Evolutionary conservation across 2,329 filamentous ascomycete genomes (phyloP), one percentile per base, ranked within the genome.

Genomic region (Penicillium sp.): DNA sequence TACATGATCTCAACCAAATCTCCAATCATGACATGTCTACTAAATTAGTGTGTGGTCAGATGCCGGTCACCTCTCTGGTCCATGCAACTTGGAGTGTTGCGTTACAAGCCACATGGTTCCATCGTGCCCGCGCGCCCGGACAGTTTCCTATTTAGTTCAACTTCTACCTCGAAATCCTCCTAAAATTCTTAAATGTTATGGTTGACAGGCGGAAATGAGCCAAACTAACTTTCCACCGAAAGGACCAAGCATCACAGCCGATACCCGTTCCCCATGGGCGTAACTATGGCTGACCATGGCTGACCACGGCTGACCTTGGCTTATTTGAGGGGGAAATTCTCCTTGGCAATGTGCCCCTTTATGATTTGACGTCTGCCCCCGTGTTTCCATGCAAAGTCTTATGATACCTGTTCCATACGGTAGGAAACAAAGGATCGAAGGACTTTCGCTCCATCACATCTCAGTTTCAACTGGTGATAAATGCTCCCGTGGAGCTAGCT

Each of bases 81-180:
- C 47, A 62, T 65, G 59, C 55, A 58, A 62, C 62, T 58, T 49
- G 45, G 47, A 43, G 22, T 45, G 57, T 58, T 48, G 32, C 42
- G 43, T 56, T 38, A 13, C 50, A 56, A 55, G 60, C 57, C 62
- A 62, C 61, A 65, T 65, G 57, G 61, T 64, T 61, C 54, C 59
- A 62, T 65, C 52, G 52, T 21, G 39, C 52, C 45, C 21, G 38
- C 21, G 27, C 38, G 21, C 39, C 40, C 40, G 49, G 44, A 53
- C 29, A 32, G 54, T 56, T 56, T 21, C 51, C 58, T 46, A n/a
- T 52, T 57, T 38, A 22, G 39, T 24, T 39, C 38, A 31, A 32
- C 24, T 27, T 27, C 24, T 27, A 5, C 24, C 24, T 27, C 5
- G 24, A 27, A 27, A 27, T 5, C 24, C 24, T 27, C 24, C 24